Conservation (phyloP, 805 yeast species). For the Komagataella kurtzmanii region DNA sequence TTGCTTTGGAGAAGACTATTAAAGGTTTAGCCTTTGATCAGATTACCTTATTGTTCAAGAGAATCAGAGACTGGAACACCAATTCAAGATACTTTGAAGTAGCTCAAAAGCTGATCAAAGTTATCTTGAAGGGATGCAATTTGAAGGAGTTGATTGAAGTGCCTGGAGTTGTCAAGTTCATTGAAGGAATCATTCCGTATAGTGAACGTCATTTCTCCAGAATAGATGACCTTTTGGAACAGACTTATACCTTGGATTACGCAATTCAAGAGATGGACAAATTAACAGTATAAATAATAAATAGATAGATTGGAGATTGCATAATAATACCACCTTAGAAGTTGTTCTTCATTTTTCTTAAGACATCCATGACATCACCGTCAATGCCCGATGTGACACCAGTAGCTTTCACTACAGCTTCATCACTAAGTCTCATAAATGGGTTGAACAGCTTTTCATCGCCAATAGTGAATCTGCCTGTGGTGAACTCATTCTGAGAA, state of each 20-base stretch:
- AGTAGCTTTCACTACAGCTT: constrained; percentile 43
- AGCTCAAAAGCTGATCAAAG: constrained; percentile 66
- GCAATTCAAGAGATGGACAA: constrained; percentile 67
- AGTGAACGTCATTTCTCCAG: constrained; percentile 75
- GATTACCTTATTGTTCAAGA: constrained; percentile 45
- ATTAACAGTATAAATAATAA: constrained; percentile 3
- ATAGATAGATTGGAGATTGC: not conserved
- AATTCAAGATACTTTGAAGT: constrained; percentile 69
- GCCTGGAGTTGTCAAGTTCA: constrained; percentile 50
- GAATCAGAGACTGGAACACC: constrained; percentile 91
- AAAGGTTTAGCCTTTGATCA: constrained; percentile 44
- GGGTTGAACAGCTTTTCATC: constrained; percentile 84
- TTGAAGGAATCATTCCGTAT: constrained; percentile 78
- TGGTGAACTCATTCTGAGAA: constrained; percentile 49
- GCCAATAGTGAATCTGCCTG: constrained; percentile 73
- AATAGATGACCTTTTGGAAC: constrained; percentile 69
- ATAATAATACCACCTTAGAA: constrained; percentile 13
- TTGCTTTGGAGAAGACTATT: constrained; percentile 51
- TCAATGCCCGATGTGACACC: constrained; percentile 29
- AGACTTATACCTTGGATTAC: constrained; percentile 76
- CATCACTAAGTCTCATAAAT: constrained; percentile 69
- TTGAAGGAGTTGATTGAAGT: constrained; percentile 46
- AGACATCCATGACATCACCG: constrained; percentile 49
- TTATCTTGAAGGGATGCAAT: constrained; percentile 42
- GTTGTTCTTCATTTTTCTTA: constrained; percentile 69